phyloP scores from a whole-genome alignment of 108 stramenopile species.

The Asterionellopsis glacialis region DNA sequence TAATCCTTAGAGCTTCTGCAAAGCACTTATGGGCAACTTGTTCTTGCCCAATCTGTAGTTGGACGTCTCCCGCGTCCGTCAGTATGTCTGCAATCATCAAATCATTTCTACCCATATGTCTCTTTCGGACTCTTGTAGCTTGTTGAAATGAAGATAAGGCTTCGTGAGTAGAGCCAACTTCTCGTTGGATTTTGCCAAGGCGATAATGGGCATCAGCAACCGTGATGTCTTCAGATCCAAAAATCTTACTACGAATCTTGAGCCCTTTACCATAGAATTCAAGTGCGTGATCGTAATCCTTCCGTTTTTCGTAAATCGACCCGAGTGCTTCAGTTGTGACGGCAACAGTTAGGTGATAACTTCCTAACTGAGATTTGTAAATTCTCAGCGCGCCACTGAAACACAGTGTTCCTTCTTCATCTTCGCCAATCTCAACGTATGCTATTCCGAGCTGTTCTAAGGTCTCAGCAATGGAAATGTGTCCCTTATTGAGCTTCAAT shows the following conservation, averaged over 20 bases:
- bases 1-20: conserved; percentile 31
- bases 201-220: conserved; percentile 32
- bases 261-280: conserved; percentile 29
- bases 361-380: conserved; percentile 21
- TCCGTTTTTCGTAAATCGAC: conserved; percentile 11
- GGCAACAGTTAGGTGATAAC: conserved; percentile 20
- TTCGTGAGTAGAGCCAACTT: conserved; percentile 21
- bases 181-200: conserved; percentile 35
- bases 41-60: conserved; percentile 20
- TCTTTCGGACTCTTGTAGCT: conserved; percentile 42
- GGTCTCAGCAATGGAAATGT: conserved; percentile 38
- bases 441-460: conserved; percentile 33
- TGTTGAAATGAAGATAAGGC: conserved; percentile 42
- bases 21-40: conserved; percentile 39
- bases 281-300: conserved; percentile 20
- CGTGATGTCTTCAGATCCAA: conserved; percentile 16
- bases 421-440: conserved; percentile 24
- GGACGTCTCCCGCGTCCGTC: conserved; percentile 37
- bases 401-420: conserved; percentile 20
- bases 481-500: conserved; percentile 12
- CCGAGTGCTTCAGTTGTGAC: conserved; percentile 42
- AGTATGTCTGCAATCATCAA: conserved; percentile 41
- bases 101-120: conserved; percentile 23
- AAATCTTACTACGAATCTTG: conserved; percentile 21
- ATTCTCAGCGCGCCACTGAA: conserved; percentile 30